These are phyloP conservation scores for Malus fusca DNA, from an alignment of 306 rosid genomes.

Conservation along the genomic window DNA sequence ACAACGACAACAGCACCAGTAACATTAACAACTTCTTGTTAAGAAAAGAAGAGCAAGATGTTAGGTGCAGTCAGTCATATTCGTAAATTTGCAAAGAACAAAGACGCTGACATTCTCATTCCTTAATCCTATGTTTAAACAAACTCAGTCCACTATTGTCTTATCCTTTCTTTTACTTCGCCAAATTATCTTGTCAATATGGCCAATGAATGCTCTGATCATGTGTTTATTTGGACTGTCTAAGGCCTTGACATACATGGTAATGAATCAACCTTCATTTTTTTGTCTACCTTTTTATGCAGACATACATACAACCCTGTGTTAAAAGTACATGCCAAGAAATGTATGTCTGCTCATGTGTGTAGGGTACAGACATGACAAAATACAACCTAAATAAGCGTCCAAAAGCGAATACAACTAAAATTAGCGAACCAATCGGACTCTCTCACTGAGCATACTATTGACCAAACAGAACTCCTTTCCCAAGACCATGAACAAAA, in stretches of 20 bases:
- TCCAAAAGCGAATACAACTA: neutral
- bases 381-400: neutral
- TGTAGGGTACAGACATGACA: neutral
- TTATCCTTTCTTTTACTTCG: neutral
- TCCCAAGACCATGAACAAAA: neutral
- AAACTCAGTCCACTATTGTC: neutral
- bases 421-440: neutral
- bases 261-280: too few species aligned
- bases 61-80: constrained; percentile 1
- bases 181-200: neutral
- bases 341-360: neutral
- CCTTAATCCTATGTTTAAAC: neutral
- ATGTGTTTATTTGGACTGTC: neutral
- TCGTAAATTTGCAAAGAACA: neutral
- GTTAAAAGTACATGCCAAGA: neutral
- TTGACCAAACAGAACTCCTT: neutral
- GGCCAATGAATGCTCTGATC: neutral
- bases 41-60: constrained; percentile 10
- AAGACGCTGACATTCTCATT: neutral
- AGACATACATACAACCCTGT: neutral
- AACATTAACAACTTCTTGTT: neutral
- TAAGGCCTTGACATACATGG: neutral
- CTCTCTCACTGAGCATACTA: neutral
- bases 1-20: neutral
- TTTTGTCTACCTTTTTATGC: neutral